phyloP scores from a whole-genome alignment of 2,329 filamentous ascomycete genomes.

The Claviceps sp. region DNA sequence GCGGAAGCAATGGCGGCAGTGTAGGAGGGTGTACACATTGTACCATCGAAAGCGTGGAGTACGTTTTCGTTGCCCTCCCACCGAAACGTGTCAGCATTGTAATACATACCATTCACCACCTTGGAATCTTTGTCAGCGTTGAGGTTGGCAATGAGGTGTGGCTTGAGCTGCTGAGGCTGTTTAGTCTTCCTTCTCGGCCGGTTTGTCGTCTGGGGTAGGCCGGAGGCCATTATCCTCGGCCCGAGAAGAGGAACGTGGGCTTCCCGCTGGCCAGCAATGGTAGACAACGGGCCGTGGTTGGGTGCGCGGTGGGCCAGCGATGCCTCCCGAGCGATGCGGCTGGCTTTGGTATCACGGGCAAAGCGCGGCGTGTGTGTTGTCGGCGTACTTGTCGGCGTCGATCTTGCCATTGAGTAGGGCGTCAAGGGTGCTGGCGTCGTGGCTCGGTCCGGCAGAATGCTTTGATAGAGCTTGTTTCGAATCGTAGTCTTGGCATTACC shows the following conservation, averaged over 20 bases:
- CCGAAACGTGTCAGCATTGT: slow-evolving; percentile 71
- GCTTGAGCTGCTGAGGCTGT: slow-evolving; percentile 54
- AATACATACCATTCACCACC: slow-evolving; percentile 81
- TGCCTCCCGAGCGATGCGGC: slow-evolving; percentile 50
- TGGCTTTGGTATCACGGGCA: slow-evolving; percentile 51
- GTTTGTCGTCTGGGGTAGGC: slow-evolving; percentile 25
- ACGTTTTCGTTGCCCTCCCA: slow-evolving; percentile 97
- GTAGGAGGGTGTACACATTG: slow-evolving; percentile 40
- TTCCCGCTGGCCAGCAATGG: slow-evolving; percentile 41
- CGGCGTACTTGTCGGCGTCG: slow-evolving; percentile 18
- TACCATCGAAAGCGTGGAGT: slow-evolving; percentile 61
- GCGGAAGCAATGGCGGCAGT: slow-evolving; percentile 14
- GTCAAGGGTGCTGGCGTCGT: slow-evolving; percentile 38
- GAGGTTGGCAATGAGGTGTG: slow-evolving; percentile 80
- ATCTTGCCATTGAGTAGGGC: slow-evolving; percentile 42
- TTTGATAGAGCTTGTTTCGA: slow-evolving; percentile 44
- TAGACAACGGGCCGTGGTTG: slow-evolving; percentile 37
- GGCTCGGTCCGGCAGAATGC: slow-evolving; percentile 38
- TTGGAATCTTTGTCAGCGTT: slow-evolving; percentile 62
- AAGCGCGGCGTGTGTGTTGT: slow-evolving; percentile 39
- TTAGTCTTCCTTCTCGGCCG: slow-evolving; percentile 45
- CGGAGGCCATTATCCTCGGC: slow-evolving; percentile 26
- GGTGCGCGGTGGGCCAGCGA: slow-evolving; percentile 46
- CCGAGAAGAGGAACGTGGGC: slow-evolving; percentile 39
- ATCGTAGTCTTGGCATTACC: slow-evolving; percentile 51